phyloP scores from a whole-genome alignment of 805 yeast genomes.

The Candida verbasci region DNA sequence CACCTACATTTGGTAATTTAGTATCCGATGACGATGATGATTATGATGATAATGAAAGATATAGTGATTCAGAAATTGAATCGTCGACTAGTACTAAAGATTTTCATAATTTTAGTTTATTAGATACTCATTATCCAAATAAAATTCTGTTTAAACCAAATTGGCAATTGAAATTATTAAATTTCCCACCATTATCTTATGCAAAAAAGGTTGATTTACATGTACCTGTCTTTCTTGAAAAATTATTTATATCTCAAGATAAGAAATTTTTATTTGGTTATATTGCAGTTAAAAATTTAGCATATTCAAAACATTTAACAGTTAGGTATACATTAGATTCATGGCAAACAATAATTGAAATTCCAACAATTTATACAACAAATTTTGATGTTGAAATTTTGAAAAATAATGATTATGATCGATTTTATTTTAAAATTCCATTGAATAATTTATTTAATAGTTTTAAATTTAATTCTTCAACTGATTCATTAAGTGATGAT shows the following conservation, averaged over 20 bases:
- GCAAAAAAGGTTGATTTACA: conserved; percentile 38
- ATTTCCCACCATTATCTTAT: conserved; percentile 44
- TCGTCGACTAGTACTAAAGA: conserved; percentile 5
- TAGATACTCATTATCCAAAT: conserved; percentile 10
- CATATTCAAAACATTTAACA: conserved; percentile 63
- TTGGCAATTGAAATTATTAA: conserved; percentile 43
- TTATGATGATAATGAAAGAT: conserved; percentile 21
- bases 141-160: conserved; percentile 10
- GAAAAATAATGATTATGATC: conserved; percentile 53
- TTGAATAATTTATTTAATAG: conserved; percentile 39
- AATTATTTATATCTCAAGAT: conserved; percentile 55
- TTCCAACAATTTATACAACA: conserved; percentile 57
- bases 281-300: conserved; percentile 71
- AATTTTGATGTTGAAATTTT: conserved; percentile 51
- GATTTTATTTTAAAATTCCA: conserved; percentile 64
- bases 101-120: conserved; percentile 8
- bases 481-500: conserved; percentile 6
- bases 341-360: conserved; percentile 74
- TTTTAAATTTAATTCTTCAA: conserved; percentile 13
- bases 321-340: conserved; percentile 71
- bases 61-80: conserved; percentile 12
- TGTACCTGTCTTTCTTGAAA: conserved; percentile 59
- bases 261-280: conserved; percentile 62
- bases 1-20: conserved; percentile 41
- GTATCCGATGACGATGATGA: conserved; percentile 17